A percentile compares a stretch with the other conserved stretches of the same genome.
These are phyloP conservation scores for Aechmea fasciata DNA, from an alignment of 176 grass and related monocot species.

Conservation along the genomic window DNA sequence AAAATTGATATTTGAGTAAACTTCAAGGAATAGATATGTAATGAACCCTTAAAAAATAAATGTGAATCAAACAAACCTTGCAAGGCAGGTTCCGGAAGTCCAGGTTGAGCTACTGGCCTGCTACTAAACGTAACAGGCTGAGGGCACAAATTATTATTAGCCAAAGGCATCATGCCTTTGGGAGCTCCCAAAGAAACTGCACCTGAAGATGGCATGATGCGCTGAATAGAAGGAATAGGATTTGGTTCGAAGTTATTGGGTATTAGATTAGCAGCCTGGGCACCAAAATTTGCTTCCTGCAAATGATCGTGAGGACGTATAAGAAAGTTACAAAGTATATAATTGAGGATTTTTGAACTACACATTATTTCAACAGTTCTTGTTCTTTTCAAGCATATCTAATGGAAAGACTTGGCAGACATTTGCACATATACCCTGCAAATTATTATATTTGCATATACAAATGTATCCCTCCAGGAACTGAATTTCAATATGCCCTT, in stretches of 20 bases:
- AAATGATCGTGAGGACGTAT: slow-evolving; percentile 15
- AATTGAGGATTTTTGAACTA: not conserved
- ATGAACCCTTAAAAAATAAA: too few relatives aligned
- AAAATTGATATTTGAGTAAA: too few relatives aligned
- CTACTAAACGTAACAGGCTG: slow-evolving; percentile 31
- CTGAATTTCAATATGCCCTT: too few relatives aligned
- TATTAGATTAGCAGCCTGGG: slow-evolving; percentile 35
- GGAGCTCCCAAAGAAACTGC: slow-evolving; percentile 22
- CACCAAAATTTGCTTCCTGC: slow-evolving; percentile 57
- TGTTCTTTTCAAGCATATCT: not conserved
- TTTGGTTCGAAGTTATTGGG: slow-evolving; percentile 34
- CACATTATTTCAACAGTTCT: not conserved
- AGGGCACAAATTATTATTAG: slow-evolving; percentile 27
- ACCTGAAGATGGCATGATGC: slow-evolving; percentile 26
- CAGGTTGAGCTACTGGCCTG: slow-evolving; percentile 37
- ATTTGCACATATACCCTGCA: too few relatives aligned
- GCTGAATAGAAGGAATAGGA: slow-evolving; percentile 32
- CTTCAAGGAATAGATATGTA: too few relatives aligned
- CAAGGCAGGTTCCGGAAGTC: slow-evolving; percentile 27
- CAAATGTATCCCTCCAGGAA: too few relatives aligned
- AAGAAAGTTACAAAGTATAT: slow-evolving; percentile 14
- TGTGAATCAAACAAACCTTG: slow-evolving; percentile 31
- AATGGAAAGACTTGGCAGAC: not conserved
- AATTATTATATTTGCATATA: too few relatives aligned
- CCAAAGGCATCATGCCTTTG: slow-evolving; percentile 28